phyloP scores from a whole-genome alignment of 2,329 filamentous ascomycete genomes.

The Daldinia eschscholtzii region DNA sequence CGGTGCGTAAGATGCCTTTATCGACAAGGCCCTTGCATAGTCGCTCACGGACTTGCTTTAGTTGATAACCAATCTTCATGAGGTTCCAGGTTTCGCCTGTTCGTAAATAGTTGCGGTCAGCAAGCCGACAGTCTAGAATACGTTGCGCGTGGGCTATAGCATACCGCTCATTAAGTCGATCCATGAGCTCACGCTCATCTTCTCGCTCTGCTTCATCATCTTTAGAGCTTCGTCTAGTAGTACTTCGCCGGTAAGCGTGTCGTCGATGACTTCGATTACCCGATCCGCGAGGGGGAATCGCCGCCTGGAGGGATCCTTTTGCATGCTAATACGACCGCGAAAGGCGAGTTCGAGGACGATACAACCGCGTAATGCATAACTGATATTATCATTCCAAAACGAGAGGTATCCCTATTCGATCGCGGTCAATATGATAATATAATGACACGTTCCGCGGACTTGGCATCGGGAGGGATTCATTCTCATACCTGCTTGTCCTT shows the following conservation, averaged over 20 bases:
- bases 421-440: conserved; percentile 40
- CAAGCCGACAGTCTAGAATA: conserved; percentile 20
- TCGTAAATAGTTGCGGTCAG: conserved; percentile 25
- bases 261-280: conserved; percentile 96
- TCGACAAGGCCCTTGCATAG: conserved; percentile 97
- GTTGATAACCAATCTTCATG: conserved; percentile 99
- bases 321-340: conserved; percentile 96
- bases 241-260: conserved; percentile 95
- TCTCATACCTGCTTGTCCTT: conserved; percentile 96
- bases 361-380: conserved; percentile 95
- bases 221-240: conserved; percentile 97
- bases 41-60: conserved; percentile 98
- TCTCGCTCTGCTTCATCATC: conserved; percentile 99
- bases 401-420: conserved; percentile 87
- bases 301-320: conserved; percentile 92
- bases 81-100: conserved; percentile 98
- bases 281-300: conserved; percentile 93
- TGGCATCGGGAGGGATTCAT: conserved; percentile 50
- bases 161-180: conserved; percentile 98
- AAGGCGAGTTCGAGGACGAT: conserved; percentile 98
- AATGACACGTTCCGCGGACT: not conserved
- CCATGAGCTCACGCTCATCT: conserved; percentile 99
- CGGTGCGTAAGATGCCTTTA: conserved; percentile 97
- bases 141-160: conserved; percentile 44
- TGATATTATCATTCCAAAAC: conserved; percentile 99